Percentiles rank a stretch among this genome's conserved stretches.
These are phyloP conservation scores for Saksenaea oblongispora DNA, from an alignment of 371 early-diverging fungal genomes.

Conservation along the genomic window DNA sequence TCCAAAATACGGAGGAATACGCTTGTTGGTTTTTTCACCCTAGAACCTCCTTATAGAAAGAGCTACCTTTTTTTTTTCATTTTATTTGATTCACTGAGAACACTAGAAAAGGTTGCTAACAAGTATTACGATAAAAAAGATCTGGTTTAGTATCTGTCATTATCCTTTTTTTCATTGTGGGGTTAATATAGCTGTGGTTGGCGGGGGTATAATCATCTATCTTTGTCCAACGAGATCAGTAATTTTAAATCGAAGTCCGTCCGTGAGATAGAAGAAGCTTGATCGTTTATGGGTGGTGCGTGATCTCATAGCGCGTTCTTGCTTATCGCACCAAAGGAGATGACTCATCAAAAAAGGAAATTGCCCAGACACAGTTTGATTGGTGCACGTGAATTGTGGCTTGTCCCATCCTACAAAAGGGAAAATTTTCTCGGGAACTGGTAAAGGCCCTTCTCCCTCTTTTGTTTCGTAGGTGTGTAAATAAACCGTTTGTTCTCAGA, in stretches of 20 bases:
- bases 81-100: background rate
- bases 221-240: background rate
- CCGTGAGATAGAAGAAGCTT: constrained; percentile 5
- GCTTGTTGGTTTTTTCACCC: background rate
- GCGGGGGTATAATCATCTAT: background rate
- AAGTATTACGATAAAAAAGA: background rate
- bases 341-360: constrained; percentile 2
- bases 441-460: background rate
- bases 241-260: constrained; percentile 1
- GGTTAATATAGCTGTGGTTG: background rate
- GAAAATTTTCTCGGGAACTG: background rate
- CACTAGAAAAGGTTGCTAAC: background rate
- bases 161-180: background rate
- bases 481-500: background rate
- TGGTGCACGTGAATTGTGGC: constrained; percentile 7
- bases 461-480: background rate
- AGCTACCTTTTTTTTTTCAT: background rate
- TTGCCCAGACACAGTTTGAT: background rate
- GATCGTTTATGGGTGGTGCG: constrained; percentile 5
- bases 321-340: background rate
- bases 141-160: background rate
- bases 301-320: constrained; percentile 1
- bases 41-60: background rate
- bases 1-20: constrained; percentile 3
- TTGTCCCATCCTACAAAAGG: background rate